Base-by-base conservation (phyloP, 2,329 filamentous ascomycete genomes). In the Colletotrichum neosansevieriae region DNA sequence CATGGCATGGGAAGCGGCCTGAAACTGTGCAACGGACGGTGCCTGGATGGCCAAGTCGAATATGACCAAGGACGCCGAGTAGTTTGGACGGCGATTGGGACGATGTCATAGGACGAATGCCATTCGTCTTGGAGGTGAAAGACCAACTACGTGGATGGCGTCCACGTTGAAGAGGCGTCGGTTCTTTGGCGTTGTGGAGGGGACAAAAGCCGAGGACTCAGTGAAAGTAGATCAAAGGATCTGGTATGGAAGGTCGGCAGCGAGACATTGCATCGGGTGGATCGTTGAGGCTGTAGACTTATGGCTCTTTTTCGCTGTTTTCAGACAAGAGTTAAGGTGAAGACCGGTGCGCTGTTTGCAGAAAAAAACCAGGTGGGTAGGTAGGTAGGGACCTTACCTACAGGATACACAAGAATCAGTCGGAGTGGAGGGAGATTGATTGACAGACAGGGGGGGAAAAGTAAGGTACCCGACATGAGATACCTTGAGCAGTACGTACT, bases 201-300 rank as follows among this genome's bases (percentile, higher is more conserved):
- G 40, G 34, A 59, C 44, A 24, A 59, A 59, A 56, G 34, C 51
- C n/a, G 12, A 40, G 40, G 29, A 59, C 32, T 36, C 17, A 32
- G 17, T 11, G 21, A 21, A 34, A 29, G 42, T 19, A 53, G 19
- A 19, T 61, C 58, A 53, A 61, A 61, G 58, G 32, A 34, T 21
- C 15, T 4, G 21, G 21, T 4, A 21, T 9, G 57, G 34, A 7
- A 32, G 34, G 17, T n/a, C 17, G 32, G 17, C 57, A 36, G 58
- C 47, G 47, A 61, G 47, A 61, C 58, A 61, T 61, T 61, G 15
- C 34, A 53, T 61, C 47, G 36, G 58, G 36, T 61, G 58, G 58
- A 61, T 61, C 58, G 58, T 53, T 36, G 47, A 53, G 38, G 24
- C 6, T 29, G 24, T 29, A 29, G 6, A 29, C 24, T 17, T 21